Conservation (phyloP, 2,329 filamentous ascomycete genomes). For the Fusarium nygamai region DNA sequence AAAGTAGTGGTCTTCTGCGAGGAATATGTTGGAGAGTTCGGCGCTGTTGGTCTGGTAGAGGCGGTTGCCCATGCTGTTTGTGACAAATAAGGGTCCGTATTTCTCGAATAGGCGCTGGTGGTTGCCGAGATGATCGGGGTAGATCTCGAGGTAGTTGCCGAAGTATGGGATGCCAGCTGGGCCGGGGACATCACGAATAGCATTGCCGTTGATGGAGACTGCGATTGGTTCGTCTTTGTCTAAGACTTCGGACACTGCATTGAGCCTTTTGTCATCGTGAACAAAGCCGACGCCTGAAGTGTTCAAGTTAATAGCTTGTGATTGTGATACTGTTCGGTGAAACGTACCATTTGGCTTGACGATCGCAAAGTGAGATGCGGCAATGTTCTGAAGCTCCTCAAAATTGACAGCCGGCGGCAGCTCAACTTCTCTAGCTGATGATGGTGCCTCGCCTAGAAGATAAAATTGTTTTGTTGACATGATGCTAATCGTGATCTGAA, state of each 20-base stretch:
- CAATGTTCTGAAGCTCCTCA: conserved; percentile 2
- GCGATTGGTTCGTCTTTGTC: conserved; percentile 46
- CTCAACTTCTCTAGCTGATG: neutral
- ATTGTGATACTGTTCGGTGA: accelerated
- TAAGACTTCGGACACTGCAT: conserved; percentile 48
- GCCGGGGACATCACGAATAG: conserved; percentile 60
- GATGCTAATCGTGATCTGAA: neutral
- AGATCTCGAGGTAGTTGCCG: conserved; percentile 65
- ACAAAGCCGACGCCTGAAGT: conserved; percentile 50
- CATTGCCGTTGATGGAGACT: conserved; percentile 60
- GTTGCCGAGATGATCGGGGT: conserved; percentile 67
- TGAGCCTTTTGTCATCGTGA: conserved; percentile 37
- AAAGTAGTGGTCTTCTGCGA: conserved; percentile 62
- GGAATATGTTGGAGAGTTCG: conserved; percentile 54
- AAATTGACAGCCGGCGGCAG: neutral
- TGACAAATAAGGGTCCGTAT: conserved; percentile 62
- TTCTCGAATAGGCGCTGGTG: conserved; percentile 62
- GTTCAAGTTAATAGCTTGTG: neutral
- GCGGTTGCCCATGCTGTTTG: conserved; percentile 59
- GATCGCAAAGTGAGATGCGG: conserved; percentile 48
- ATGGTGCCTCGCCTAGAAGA: neutral
- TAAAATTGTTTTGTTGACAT: conserved; percentile 12
- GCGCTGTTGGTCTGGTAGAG: conserved; percentile 63
- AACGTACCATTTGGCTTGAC: conserved; percentile 52
- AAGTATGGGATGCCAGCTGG: conserved; percentile 58